Evolutionary conservation across 1,284 basidiomycete genomes (phyloP).

Genomic region (Ceratobasidium sp.): DNA sequence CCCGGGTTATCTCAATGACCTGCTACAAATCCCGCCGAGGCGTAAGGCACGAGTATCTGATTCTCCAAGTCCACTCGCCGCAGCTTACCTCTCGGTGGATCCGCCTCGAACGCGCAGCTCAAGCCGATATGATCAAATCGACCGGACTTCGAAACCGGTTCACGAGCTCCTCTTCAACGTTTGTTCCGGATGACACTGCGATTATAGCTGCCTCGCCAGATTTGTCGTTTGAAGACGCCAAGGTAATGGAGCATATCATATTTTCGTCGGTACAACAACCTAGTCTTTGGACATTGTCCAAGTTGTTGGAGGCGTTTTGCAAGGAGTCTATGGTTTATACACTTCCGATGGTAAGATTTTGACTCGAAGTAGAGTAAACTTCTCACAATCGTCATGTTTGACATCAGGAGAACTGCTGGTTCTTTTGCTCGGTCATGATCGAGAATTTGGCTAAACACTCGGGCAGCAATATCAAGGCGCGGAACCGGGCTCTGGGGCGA

Average conservation of each 20-base stretch:
- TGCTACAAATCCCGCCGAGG: slow-evolving; percentile 5
- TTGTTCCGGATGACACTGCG: neutral
- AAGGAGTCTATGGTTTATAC: neutral
- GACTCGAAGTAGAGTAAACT: too few species aligned
- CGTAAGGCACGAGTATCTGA: slow-evolving; percentile 1
- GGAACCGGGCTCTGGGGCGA: neutral
- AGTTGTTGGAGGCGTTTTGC: neutral
- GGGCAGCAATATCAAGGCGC: neutral
- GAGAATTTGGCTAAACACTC: slow-evolving; percentile 1
- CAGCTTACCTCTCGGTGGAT: neutral
- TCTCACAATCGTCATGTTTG: too few species aligned
- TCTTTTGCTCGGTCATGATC: slow-evolving; percentile 14
- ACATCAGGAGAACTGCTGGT: slow-evolving; percentile 12
- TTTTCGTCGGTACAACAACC: neutral
- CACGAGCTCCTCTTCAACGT: neutral
- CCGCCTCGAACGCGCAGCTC: slow-evolving; percentile 4
- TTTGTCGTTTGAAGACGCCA: neutral
- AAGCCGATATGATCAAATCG: neutral
- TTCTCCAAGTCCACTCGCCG: neutral
- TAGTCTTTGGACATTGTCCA: neutral
- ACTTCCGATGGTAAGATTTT: neutral
- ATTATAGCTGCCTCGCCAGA: neutral
- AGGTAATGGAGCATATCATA: neutral
- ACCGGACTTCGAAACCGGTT: neutral
- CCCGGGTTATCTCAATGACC: neutral